A percentile compares a stretch with the other conserved stretches of the same genome.
Conservation (phyloP, 1,284 basidiomycete genomes). For the Xanthoconium separans region DNA sequence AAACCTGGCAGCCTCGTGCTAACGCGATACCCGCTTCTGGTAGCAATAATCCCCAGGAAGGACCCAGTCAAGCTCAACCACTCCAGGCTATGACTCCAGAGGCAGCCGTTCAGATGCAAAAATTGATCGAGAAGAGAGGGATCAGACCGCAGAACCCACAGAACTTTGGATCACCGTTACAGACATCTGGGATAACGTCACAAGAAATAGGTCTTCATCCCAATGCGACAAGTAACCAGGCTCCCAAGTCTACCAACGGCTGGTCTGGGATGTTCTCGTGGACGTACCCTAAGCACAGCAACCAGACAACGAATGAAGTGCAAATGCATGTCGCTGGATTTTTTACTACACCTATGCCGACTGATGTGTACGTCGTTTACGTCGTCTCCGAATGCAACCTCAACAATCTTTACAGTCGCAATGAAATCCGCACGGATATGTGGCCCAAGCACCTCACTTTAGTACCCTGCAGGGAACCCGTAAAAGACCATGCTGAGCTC, state of each 20-base stretch:
- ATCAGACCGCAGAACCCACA: constrained; percentile 18
- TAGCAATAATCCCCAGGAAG: background rate
- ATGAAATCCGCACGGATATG: constrained; percentile 43
- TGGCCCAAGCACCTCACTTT: constrained; percentile 56
- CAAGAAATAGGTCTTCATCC: constrained; percentile 11
- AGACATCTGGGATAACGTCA: constrained; percentile 6
- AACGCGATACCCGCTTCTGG: constrained; percentile 10
- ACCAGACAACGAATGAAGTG: constrained; percentile 42
- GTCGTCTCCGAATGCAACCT: background rate
- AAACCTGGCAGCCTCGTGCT: constrained; percentile 31
- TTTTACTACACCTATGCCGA: constrained; percentile 1
- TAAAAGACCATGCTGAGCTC: constrained; percentile 42
- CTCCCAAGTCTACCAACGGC: background rate
- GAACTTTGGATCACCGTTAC: constrained; percentile 10
- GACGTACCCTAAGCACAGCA: constrained; percentile 41
- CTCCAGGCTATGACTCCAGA: constrained; percentile 19
- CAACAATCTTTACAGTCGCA: constrained; percentile 38
- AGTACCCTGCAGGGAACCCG: constrained; percentile 41
- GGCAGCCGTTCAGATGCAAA: constrained; percentile 50
- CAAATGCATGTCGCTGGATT: constrained; percentile 42
- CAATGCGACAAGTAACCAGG: constrained; percentile 5
- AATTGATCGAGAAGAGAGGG: constrained; percentile 44
- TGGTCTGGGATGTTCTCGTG: constrained; percentile 59
- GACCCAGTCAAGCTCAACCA: constrained; percentile 13
- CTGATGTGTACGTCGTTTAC: constrained; percentile 34